These are phyloP conservation scores for Halophytophthora polymorphica DNA, from an alignment of 352 stramenopile species.

Conservation along the genomic window DNA sequence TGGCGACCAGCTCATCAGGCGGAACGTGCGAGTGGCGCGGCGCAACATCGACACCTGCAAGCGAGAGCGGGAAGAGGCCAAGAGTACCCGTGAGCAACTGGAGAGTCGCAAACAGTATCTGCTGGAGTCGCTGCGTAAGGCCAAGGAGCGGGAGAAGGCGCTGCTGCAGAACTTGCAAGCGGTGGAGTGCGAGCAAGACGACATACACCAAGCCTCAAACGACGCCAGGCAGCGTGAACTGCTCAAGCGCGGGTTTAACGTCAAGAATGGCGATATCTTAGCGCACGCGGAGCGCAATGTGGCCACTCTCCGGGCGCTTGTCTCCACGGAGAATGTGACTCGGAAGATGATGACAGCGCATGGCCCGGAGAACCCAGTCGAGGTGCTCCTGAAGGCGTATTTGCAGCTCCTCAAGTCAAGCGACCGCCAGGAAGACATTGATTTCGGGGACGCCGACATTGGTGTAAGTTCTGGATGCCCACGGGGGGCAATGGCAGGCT, in stretches of 20 bases:
- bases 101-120: constrained; percentile 17
- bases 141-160: constrained; percentile 18
- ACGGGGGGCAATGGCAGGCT: no score
- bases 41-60: constrained; percentile 31
- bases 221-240: constrained; percentile 34
- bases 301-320: background rate
- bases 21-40: constrained; percentile 32
- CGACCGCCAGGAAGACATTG: constrained; percentile 21
- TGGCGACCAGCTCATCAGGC: background rate
- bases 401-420: constrained; percentile 30
- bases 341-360: background rate
- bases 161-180: constrained; percentile 22
- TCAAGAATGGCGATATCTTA: constrained; percentile 11
- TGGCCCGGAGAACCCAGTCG: constrained; percentile 21
- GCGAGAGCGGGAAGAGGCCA: constrained; percentile 31
- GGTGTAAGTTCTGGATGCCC: constrained; percentile 9
- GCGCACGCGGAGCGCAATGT: background rate
- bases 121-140: constrained; percentile 19
- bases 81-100: constrained; percentile 15
- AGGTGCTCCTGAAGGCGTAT: constrained; percentile 34
- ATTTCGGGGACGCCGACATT: constrained; percentile 43
- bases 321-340: background rate
- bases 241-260: constrained; percentile 23
- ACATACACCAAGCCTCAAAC: background rate
- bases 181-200: constrained; percentile 26